Evolutionary conservation across 306 rosid genomes (phyloP), one percentile per base, ranked within the genome.

Genomic region (Prinsepia uniflora): DNA sequence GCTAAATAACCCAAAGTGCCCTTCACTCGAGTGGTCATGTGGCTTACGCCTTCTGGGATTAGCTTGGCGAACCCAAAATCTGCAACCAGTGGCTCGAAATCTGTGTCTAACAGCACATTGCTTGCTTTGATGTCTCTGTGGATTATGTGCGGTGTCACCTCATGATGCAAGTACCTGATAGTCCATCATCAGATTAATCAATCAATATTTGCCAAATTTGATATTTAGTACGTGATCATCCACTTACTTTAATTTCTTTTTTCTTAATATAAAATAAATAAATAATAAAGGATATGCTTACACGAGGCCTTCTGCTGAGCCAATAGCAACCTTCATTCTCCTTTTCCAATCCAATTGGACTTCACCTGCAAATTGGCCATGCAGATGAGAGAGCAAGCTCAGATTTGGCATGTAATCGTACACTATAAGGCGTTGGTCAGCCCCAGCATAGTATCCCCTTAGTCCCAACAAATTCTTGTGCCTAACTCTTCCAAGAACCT

Each of bases 381-480:
- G 98, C 54, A 92, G 87, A 82, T 92, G 98, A 82, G 98, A 90
- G 20, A 88, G 88, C 5, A 92, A 71, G 76, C 98, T 92, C 36
- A 92, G 96, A 81, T 90, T 92, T 39, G 95, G 96, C 92, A 92
- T 90, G 87, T 86, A 92, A 82, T 92, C 96, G 30, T 92, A 92
- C 4, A 92, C 98, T 42, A 92, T 92, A 59, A 92, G 96, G 48
- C 96, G 64, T 53, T 90, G 91, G 79, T 90, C 96, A 46, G 82
- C 82, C 46, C 92, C 98, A 41, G 81, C 90, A 67, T 92, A 92
- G 59, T 86, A 92, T 2, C 98, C 98, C 53, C 92, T 86, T 3
- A 92, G 86, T 9, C 96, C 92, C 19, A 90, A 76, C 70, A 92
- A 84, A 39, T 90, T 92, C 67, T 92, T 92, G 86, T 92, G 98